A percentile compares a stretch with the other conserved stretches of the same genome.
These are phyloP conservation scores for Lepidium aucheri DNA, from an alignment of 345 rosid species.

Conservation along the genomic window DNA sequence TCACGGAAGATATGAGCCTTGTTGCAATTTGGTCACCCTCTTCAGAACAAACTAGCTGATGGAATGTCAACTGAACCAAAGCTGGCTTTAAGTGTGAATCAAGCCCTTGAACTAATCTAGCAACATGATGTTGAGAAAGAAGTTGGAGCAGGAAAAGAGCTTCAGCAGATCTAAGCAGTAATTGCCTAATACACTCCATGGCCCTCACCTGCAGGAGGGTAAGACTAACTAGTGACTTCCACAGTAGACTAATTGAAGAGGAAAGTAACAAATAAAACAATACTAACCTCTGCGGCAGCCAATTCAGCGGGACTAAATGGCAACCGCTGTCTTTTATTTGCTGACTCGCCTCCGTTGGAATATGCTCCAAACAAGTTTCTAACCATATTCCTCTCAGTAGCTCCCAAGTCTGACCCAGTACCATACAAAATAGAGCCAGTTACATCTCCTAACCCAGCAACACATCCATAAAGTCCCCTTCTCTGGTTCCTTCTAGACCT, in stretches of 20 bases:
- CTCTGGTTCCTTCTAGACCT: conserved; percentile 87
- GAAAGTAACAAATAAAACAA: conserved; percentile 6
- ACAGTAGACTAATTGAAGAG: conserved; percentile 6
- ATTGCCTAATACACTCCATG: conserved; percentile 92
- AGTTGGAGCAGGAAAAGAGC: conserved; percentile 89
- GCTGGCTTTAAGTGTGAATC: conserved; percentile 57
- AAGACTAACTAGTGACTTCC: conserved; percentile 1
- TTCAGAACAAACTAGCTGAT: conserved; percentile 86
- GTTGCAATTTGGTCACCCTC: conserved; percentile 93
- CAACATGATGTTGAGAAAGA: conserved; percentile 76
- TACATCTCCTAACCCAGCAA: conserved; percentile 83
- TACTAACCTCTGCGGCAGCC: conserved; percentile 84
- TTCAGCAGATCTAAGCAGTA: conserved; percentile 96
- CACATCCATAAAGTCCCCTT: conserved; percentile 94
- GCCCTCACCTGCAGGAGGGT: conserved; percentile 66
- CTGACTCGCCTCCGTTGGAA: conserved; percentile 53
- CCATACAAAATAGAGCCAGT: conserved; percentile 89
- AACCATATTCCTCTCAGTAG: conserved; percentile 64
- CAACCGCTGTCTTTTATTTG: conserved; percentile 74
- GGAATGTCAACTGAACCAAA: conserved; percentile 76
- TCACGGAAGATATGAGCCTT: conserved; percentile 69
- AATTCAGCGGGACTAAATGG: conserved; percentile 85
- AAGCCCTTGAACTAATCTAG: conserved; percentile 79
- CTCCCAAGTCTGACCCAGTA: conserved; percentile 53
- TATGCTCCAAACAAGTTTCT: conserved; percentile 73